Evolutionary conservation across 2,329 filamentous ascomycete genomes (phyloP).

Genomic region (Penicillium sp.): DNA sequence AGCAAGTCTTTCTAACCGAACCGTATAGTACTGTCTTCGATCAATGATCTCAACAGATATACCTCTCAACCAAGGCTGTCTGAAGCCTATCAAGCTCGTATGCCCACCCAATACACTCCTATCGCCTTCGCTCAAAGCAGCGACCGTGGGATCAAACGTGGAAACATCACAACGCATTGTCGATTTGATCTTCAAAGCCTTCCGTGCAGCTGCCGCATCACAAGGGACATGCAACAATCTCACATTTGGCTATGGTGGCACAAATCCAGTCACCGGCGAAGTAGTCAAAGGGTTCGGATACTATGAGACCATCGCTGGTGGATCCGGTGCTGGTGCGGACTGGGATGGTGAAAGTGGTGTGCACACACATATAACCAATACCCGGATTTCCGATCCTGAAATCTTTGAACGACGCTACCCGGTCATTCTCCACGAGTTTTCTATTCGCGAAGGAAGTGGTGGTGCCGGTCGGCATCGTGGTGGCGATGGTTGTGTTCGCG

Average conservation of each 20-base stretch:
- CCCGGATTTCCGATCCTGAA: conserved; percentile 75
- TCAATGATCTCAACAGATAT: conserved; percentile 74
- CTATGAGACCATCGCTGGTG: conserved; percentile 79
- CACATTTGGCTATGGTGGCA: conserved; percentile 5
- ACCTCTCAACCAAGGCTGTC: conserved; percentile 76
- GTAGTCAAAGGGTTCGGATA: conserved; percentile 60
- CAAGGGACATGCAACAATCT: conserved; percentile 77
- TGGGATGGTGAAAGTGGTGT: conserved; percentile 74
- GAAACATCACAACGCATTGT: conserved; percentile 56
- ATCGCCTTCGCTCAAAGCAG: background rate
- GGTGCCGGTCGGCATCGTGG: conserved; percentile 65
- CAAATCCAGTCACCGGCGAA: background rate
- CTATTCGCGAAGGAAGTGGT: conserved; percentile 61
- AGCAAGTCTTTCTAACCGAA: background rate
- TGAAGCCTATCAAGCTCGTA: conserved; percentile 62
- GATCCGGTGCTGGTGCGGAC: conserved; percentile 66
- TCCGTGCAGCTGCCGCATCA: conserved; percentile 69
- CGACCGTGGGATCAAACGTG: background rate
- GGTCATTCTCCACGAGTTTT: conserved; percentile 68
- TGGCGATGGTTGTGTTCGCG: conserved; percentile 71
- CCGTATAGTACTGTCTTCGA: conserved; percentile 55
- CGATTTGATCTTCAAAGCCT: conserved; percentile 73
- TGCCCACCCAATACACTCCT: conserved; percentile 71
- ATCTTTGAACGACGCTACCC: conserved; percentile 75
- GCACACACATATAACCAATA: conserved; percentile 83